Percentiles rank a stretch among this genome's conserved stretches.
Evolutionary conservation across 345 rosid species (phyloP).

Genomic region (Aquilaria malaccensis): DNA sequence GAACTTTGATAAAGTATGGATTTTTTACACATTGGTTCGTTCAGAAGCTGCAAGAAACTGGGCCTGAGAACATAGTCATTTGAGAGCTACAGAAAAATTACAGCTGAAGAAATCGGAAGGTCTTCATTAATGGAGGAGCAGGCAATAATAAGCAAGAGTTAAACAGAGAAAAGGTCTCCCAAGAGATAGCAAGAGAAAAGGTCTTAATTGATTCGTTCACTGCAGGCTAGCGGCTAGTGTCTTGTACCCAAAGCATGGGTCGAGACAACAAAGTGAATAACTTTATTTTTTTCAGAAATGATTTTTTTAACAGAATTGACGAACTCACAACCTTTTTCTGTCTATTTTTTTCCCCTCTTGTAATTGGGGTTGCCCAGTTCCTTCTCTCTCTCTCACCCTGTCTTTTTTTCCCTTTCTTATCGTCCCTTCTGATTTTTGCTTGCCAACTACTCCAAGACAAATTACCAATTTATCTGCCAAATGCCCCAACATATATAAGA

Average conservation of each 20-base stretch:
- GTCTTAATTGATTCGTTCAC: too few relatives aligned
- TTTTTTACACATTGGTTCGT: conserved; percentile 16
- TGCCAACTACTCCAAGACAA: too few relatives aligned
- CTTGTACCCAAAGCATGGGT: too few relatives aligned
- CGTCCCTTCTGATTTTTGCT: too few relatives aligned
- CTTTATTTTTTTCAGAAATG: background rate
- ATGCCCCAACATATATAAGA: too few relatives aligned
- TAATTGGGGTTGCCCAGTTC: background rate
- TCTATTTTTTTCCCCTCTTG: background rate
- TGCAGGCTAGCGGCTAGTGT: too few relatives aligned
- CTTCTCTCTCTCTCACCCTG: background rate
- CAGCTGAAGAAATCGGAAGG: background rate
- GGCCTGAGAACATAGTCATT: conserved; percentile 2
- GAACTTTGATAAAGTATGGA: conserved; percentile 15
- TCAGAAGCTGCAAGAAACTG: conserved; percentile 3
- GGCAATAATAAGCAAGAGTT: conserved; percentile 19
- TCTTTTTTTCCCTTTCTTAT: background rate
- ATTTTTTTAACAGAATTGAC: background rate
- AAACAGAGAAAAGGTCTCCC: background rate
- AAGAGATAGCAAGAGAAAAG: too few relatives aligned
- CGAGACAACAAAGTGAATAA: background rate
- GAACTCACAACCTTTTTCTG: background rate
- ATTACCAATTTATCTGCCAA: too few relatives aligned
- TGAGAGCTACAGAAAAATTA: conserved; percentile 1
- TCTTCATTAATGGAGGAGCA: conserved; percentile 24